Evolutionary conservation across 192 early-diverging fungal species (phyloP).

Genomic region (Umbelopsis sp.): DNA sequence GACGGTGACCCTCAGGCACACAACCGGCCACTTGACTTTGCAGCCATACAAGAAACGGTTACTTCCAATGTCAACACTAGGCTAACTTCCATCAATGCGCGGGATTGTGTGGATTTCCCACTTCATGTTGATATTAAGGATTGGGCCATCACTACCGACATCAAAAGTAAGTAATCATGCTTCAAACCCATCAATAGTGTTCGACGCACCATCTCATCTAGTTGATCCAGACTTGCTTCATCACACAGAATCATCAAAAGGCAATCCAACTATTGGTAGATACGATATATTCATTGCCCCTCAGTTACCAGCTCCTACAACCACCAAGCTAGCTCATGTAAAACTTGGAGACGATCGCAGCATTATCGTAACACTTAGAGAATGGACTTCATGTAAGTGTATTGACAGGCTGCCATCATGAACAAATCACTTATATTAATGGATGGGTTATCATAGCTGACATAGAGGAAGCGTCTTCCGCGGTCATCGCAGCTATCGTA

Average conservation of each 20-base stretch:
- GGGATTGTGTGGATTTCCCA: conserved; percentile 25
- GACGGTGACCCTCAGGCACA: background rate
- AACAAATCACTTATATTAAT: too few species aligned
- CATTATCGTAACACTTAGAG: background rate
- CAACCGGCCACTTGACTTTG: conserved; percentile 4
- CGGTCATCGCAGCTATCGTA: conserved; percentile 28
- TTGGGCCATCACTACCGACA: conserved; percentile 18
- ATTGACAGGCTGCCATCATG: too few species aligned
- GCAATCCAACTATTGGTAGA: background rate
- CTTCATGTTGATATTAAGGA: conserved; percentile 10
- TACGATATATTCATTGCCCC: conserved; percentile 2
- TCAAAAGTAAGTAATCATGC: background rate
- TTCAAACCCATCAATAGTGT: background rate
- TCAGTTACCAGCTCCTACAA: background rate
- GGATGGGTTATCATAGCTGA: conserved; percentile 5
- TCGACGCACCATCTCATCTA: background rate
- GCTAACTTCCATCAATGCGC: background rate
- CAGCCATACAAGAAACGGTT: background rate
- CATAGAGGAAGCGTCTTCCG: conserved; percentile 15
- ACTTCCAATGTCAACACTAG: background rate
- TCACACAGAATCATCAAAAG: background rate
- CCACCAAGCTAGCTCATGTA: background rate
- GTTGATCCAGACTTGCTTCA: background rate
- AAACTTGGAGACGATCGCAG: background rate
- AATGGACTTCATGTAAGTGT: conserved; percentile 10